These are phyloP conservation scores for Malbranchea zuffiana DNA, from an alignment of 2,329 filamentous ascomycete species.

Conservation along the genomic window DNA sequence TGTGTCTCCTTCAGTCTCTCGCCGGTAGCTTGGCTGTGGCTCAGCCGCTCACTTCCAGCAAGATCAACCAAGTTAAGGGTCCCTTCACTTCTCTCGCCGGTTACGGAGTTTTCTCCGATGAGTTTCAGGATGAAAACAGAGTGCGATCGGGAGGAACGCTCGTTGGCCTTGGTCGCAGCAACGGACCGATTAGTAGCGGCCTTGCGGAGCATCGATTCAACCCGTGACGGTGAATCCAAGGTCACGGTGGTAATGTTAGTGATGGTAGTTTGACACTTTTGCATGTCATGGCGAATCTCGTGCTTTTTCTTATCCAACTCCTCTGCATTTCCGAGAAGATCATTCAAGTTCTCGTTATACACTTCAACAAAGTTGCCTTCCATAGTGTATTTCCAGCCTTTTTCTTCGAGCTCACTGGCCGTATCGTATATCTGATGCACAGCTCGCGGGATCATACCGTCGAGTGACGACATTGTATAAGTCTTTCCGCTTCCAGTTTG, in stretches of 20 bases:
- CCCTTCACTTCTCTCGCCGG: constrained; percentile 76
- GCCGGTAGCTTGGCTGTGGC: constrained; percentile 75
- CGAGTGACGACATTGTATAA: constrained; percentile 79
- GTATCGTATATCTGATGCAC: constrained; percentile 90
- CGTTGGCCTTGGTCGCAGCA: constrained; percentile 94
- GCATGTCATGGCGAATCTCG: constrained; percentile 77
- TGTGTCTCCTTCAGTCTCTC: constrained; percentile 87
- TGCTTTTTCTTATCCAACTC: constrained; percentile 70
- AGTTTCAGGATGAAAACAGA: constrained; percentile 84
- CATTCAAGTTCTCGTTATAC: constrained; percentile 95
- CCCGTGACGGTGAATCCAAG: constrained; percentile 67
- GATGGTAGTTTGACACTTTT: constrained; percentile 69
- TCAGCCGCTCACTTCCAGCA: constrained; percentile 81
- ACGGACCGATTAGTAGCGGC: constrained; percentile 82
- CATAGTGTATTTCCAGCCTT: constrained; percentile 91
- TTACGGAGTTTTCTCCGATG: constrained; percentile 56
- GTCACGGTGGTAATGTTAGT: constrained; percentile 66
- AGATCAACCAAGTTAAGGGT: constrained; percentile 93
- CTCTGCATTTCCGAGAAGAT: constrained; percentile 64
- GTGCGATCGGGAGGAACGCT: constrained; percentile 85
- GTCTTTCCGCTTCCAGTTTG: constrained; percentile 97
- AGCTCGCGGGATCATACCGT: constrained; percentile 91
- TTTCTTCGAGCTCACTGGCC: constrained; percentile 69
- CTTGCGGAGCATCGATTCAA: constrained; percentile 66
- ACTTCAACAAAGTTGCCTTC: constrained; percentile 94